phyloP scores from a whole-genome alignment of 2,329 filamentous ascomycete species.

The Colletotrichum gloeosporioides region DNA sequence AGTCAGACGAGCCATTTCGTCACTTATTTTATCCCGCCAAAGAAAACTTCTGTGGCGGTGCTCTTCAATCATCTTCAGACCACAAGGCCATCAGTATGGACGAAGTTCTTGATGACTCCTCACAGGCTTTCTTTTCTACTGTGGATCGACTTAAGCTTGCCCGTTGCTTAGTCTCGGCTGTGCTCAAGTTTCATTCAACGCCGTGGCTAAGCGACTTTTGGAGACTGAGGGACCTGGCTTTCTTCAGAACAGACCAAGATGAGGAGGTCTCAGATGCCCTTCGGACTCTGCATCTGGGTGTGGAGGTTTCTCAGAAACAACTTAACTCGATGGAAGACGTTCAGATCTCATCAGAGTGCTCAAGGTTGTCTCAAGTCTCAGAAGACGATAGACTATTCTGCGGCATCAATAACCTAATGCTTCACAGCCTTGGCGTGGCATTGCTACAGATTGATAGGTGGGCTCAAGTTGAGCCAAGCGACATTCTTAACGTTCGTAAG shows the following conservation, averaged over 20 bases:
- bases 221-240: background rate
- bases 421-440: constrained; percentile 31
- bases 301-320: background rate
- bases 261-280: background rate
- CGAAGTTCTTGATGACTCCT: background rate
- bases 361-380: background rate
- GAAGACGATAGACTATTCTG: constrained; percentile 20
- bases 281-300: background rate
- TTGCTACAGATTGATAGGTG: constrained; percentile 31
- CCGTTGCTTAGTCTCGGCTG: background rate
- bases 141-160: background rate
- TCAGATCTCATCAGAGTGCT: background rate
- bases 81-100: background rate
- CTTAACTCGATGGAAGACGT: background rate
- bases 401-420: constrained; percentile 28
- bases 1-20: background rate
- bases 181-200: constrained; percentile 12
- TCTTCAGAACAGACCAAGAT: background rate
- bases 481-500: constrained; percentile 27
- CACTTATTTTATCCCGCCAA: background rate
- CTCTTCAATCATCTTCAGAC: background rate
- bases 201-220: constrained; percentile 3
- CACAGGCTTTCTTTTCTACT: background rate
- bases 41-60: rapidly evolving
- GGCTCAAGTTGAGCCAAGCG: constrained; percentile 23